Evolutionary conservation across 352 stramenopile species (phyloP).

Genomic region (Phytophthora quininea): DNA sequence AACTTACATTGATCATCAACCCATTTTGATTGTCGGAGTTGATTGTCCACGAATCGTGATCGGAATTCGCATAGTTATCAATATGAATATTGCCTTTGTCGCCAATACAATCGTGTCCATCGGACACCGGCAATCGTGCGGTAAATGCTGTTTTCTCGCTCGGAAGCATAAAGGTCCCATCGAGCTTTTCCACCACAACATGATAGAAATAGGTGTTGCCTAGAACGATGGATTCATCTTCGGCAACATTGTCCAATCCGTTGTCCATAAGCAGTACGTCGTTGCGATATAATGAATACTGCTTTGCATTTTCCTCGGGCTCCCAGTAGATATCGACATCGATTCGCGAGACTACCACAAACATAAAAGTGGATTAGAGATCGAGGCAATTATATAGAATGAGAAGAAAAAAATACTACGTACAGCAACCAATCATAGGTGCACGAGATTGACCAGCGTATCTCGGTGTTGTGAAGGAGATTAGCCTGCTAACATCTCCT

Average conservation of each 20-base stretch:
- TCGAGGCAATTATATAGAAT: neutral
- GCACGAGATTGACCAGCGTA: constrained; percentile 43
- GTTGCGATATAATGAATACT: constrained; percentile 53
- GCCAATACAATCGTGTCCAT: constrained; percentile 38
- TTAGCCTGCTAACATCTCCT: constrained; percentile 39
- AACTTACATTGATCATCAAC: constrained; percentile 49
- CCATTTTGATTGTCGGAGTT: constrained; percentile 19
- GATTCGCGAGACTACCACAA: constrained; percentile 33
- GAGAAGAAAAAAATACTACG: constrained; percentile 4
- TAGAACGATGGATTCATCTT: constrained; percentile 36
- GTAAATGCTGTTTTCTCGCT: constrained; percentile 44
- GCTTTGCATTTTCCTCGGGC: constrained; percentile 17
- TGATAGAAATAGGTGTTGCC: constrained; percentile 53
- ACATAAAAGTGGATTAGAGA: too few species aligned
- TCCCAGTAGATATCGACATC: constrained; percentile 44
- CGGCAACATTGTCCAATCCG: constrained; percentile 34
- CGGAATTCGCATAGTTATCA: constrained; percentile 44
- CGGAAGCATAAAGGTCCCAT: constrained; percentile 22
- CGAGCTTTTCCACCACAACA: constrained; percentile 24
- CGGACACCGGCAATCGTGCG: constrained; percentile 4
- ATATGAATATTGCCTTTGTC: constrained; percentile 42
- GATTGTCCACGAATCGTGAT: constrained; percentile 50
- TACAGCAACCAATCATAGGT: constrained; percentile 59
- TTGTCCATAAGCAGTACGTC: constrained; percentile 22
- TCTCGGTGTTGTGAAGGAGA: constrained; percentile 49